Base-by-base conservation (phyloP, 1,139 yeast genomes). In the Sugiyamaella pinicola region DNA sequence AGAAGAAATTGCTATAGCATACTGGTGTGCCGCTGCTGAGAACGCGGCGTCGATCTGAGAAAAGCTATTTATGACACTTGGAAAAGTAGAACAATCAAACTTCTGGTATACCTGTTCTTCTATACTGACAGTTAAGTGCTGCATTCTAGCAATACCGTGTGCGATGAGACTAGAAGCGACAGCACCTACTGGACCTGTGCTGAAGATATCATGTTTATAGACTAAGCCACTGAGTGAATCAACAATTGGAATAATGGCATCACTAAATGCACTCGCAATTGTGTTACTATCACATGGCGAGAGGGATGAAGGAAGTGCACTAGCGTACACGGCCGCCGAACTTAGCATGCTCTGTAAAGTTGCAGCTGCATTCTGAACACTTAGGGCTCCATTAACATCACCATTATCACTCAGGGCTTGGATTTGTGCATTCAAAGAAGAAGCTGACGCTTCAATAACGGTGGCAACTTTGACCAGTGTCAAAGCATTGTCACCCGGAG, bases 41-140 rank as follows among this genome's bases (percentile, higher is more conserved):
- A 52, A 52, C 6, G 37, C 55, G 18, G 44, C 33, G 22, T 52
- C 44, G 34, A 53, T 45, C 9, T 31, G 13, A 17, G 43, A n/a
- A 35, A 53, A 53, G 17, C 18, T 46, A 8, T 40, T 10, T 3
- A 31, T 40, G 18, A 49, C 29, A 2, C 9, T 26, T 7, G 15
- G 24, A 28, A 45, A 24, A 19, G 37, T 33, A 15, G 35, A 29
- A 21, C 55, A 53, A 29, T 44, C 34, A 18, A 53, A 35, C 41
- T 41, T 46, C 13, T 18, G 24, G 34, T 40, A 49, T 17, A 48
- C 53, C 7, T 29, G 39, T n/a, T 34, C 17, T 29, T 53, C 55
- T 29, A 53, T 26, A 8, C 21, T 28, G 8, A 39, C 47, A 35
- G 53, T 19, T 10, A 21, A 24, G 8, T 21, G 22, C 37, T 53